Base-by-base conservation (phyloP, 2,329 filamentous ascomycete genomes). In the Pseudopithomyces maydicus region DNA sequence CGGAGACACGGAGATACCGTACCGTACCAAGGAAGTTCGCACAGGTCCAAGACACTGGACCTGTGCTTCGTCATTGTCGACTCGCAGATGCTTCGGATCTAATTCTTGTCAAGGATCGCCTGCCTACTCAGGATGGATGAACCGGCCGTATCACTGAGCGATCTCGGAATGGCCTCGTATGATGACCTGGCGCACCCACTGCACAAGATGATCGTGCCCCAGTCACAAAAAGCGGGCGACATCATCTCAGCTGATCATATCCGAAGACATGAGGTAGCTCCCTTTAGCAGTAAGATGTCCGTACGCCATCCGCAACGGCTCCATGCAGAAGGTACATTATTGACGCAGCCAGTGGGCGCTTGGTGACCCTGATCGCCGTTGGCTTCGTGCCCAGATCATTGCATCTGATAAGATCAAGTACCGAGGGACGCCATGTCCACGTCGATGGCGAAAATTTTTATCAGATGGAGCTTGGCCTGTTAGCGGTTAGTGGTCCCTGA, bases 1-100 rank as follows among this genome's bases (percentile, higher is more conserved):
- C 35, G 66, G 51, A 22, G 63, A 70, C 52, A 59, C 58, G 36
- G 61, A 10, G 33, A 57, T 63, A 55, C 68, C 54, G 64, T 17
- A 3, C 63, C 7, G 19, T 63, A 47, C 65, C 64, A 67, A 22
- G 66, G 53, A 45, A 59, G 52, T 38, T 68, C 63, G 29, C 57
- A 33, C 29, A 63, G 17, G 26, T 29, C n/a, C 22, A 42, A 54
- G 38, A 55, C 39, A 41, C 41, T 38, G 45, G 48, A 38, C 45
- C 41, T 55, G 14, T 42, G 32, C 36, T 58, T 61, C 53, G 55
- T 52, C 58, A 57, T 59, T 33, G 54, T 19, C 39, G 17, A 42
- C 49, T 69, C 71, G 71, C 71, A 64, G 69, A 73, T 73, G 66
- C 36, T 63, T 74, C 71, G 71, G 72, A 73, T 73, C 71, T 73